A percentile compares a stretch with the other conserved stretches of the same genome.
phyloP scores from a whole-genome alignment of 2,329 filamentous ascomycete species.

The Huntiella abstrusa region DNA sequence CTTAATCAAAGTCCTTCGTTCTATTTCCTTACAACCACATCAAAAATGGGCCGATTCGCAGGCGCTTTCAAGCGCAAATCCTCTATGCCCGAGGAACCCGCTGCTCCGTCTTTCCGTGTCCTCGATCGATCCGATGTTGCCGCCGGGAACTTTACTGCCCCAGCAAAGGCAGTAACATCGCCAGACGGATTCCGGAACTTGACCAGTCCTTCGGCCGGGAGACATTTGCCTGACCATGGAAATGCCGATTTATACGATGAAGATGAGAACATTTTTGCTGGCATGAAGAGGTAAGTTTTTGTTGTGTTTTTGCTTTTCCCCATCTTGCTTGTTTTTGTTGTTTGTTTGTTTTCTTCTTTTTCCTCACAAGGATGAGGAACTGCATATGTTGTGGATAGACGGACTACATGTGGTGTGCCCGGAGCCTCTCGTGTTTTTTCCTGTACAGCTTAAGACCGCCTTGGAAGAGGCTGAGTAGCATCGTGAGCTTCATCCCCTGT shows the following conservation, averaged over 20 bases:
- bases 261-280: slow-evolving; percentile 41
- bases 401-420: too few relatives aligned
- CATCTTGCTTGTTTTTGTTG: neutral
- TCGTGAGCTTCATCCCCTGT: slow-evolving; percentile 1
- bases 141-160: neutral
- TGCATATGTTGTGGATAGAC: too few relatives aligned
- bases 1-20: neutral
- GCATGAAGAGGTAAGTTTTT: slow-evolving; percentile 35
- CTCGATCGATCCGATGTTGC: slow-evolving; percentile 30
- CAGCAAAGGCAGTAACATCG: slow-evolving; percentile 13
- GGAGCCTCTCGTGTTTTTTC: too few relatives aligned
- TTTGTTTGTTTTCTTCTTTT: neutral
- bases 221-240: slow-evolving; percentile 13
- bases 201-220: slow-evolving; percentile 16
- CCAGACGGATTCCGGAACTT: slow-evolving; percentile 31
- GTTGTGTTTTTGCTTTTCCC: neutral
- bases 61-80: slow-evolving; percentile 41
- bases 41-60: slow-evolving; percentile 40
- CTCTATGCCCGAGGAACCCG: slow-evolving; percentile 32
- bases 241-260: slow-evolving; percentile 22
- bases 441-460: too few relatives aligned
- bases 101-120: slow-evolving; percentile 37
- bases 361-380: neutral
- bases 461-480: neutral
- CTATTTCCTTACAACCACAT: too few relatives aligned